These are phyloP conservation scores for Rosa hybrid DNA, from an alignment of 331 rosid genomes.

Conservation along the genomic window DNA sequence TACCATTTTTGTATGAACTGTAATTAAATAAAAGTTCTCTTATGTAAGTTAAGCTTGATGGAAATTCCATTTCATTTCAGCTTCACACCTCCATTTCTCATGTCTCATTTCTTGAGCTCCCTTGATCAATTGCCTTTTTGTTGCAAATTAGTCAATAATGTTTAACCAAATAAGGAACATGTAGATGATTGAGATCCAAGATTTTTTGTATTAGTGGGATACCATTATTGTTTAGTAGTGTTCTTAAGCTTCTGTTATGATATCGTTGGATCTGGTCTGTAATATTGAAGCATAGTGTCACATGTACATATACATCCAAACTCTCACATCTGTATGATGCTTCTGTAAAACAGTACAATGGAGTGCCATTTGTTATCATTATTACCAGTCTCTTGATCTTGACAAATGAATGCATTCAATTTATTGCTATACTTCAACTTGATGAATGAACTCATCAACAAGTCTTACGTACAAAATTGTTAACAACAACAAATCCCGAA, in stretches of 20 bases:
- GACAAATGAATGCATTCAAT: too few species aligned
- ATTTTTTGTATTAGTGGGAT: neutral
- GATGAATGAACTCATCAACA: too few species aligned
- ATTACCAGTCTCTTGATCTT: too few species aligned
- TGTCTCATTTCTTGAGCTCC: neutral
- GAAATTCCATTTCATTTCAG: neutral
- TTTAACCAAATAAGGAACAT: neutral
- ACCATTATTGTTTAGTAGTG: neutral
- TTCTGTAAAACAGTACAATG: too few species aligned
- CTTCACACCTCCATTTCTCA: neutral
- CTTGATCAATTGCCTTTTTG: neutral
- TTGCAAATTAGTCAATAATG: neutral
- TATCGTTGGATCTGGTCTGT: neutral
- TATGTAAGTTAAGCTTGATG: neutral
- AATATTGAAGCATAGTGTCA: neutral
- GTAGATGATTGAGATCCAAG: constrained; percentile 1
- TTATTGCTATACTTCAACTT: too few species aligned
- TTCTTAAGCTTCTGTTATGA: neutral
- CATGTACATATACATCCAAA: neutral
- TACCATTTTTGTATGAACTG: constrained; percentile 30
- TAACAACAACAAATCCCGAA: too few species aligned
- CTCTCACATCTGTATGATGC: neutral
- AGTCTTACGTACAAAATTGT: too few species aligned
- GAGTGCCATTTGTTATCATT: too few species aligned
- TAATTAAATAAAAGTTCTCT: constrained; percentile 38